Evolutionary conservation across 345 rosid genomes (phyloP).

Genomic region (Sisymbrium irio): DNA sequence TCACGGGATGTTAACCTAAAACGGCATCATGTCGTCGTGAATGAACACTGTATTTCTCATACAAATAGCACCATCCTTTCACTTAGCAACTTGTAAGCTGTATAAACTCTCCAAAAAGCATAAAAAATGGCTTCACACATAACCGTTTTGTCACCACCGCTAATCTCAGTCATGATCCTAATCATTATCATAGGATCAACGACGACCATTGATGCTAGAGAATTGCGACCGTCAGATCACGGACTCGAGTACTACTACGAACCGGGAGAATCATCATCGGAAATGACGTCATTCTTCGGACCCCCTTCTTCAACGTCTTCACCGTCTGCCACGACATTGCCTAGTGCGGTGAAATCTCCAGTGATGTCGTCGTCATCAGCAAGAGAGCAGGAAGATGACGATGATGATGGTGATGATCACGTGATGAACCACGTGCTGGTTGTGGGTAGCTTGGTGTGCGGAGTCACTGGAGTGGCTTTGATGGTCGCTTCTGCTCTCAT

Average conservation of each 20-base stretch:
- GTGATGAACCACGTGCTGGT: conserved; percentile 30
- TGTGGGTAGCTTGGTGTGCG: conserved; percentile 34
- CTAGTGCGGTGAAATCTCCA: conserved; percentile 36
- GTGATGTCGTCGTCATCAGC: background rate
- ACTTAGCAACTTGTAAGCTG: background rate
- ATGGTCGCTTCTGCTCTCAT: conserved; percentile 35
- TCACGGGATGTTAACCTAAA: conserved; percentile 19
- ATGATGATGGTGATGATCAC: conserved; percentile 10
- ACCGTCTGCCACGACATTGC: conserved; percentile 18
- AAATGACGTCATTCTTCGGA: conserved; percentile 57
- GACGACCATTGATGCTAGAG: conserved; percentile 33
- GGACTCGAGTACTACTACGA: conserved; percentile 56
- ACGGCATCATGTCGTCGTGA: conserved; percentile 7
- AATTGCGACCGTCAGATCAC: conserved; percentile 69
- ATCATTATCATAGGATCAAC: conserved; percentile 19
- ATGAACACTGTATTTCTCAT: background rate
- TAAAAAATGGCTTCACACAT: conserved; percentile 3
- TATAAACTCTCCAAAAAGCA: background rate
- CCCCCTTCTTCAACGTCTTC: conserved; percentile 28
- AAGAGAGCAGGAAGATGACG: background rate
- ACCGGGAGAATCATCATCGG: conserved; percentile 41
- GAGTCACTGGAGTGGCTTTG: conserved; percentile 28
- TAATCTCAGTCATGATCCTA: conserved; percentile 17
- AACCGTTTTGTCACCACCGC: background rate
- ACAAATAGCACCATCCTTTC: conserved; percentile 15